A percentile compares a stretch with the other conserved stretches of the same genome.
Evolutionary conservation across 352 stramenopile genomes (phyloP).

Genomic region (Globisporangium spinosum): DNA sequence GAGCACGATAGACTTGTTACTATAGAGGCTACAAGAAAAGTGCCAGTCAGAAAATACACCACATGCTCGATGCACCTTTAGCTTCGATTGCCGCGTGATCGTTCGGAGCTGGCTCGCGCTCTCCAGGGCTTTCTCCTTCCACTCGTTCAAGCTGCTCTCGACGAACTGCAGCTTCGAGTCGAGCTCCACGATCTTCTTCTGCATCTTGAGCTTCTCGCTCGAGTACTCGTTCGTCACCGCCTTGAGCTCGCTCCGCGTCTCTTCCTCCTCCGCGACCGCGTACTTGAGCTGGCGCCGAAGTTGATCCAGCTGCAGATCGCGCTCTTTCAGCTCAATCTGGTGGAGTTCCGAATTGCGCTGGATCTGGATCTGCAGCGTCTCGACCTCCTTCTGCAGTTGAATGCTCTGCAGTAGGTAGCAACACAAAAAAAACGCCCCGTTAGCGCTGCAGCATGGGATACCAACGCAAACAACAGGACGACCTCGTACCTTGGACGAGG

Average conservation of each 20-base stretch:
- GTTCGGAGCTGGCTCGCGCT: constrained; percentile 40
- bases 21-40: background rate
- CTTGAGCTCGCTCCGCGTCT: constrained; percentile 62
- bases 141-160: constrained; percentile 58
- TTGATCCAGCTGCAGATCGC: constrained; percentile 66
- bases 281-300: constrained; percentile 60
- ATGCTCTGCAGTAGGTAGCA: constrained; percentile 31
- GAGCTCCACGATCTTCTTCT: constrained; percentile 71
- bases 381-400: constrained; percentile 47
- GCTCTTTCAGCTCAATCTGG: constrained; percentile 66
- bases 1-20: background rate
- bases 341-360: constrained; percentile 48
- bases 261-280: constrained; percentile 58
- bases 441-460: background rate
- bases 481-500: constrained; percentile 47
- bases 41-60: background rate
- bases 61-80: constrained; percentile 38
- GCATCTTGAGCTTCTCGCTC: constrained; percentile 52
- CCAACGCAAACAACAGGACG: background rate
- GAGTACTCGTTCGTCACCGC: constrained; percentile 43
- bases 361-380: constrained; percentile 53
- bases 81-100: constrained; percentile 36
- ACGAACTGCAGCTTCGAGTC: constrained; percentile 68
- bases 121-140: constrained; percentile 70
- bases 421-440: background rate